Evolutionary conservation across 2,329 filamentous ascomycete species (phyloP).

Genomic region (Fusarium sp.): DNA sequence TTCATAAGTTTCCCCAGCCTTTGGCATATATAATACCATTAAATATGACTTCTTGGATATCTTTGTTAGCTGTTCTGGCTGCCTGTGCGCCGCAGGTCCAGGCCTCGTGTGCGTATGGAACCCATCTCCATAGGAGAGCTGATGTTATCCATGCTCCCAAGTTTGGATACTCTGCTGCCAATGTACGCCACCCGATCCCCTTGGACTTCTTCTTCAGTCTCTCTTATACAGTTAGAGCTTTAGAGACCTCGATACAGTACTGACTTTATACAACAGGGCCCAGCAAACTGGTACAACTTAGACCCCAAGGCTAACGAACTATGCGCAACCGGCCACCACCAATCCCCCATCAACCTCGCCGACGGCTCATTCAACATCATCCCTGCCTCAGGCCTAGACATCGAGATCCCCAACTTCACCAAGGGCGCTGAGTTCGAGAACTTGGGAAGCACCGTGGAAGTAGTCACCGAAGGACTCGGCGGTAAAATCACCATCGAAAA

Average conservation of each 20-base stretch:
- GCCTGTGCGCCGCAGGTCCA: slow-evolving; percentile 29
- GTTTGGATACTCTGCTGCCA: slow-evolving; percentile 50
- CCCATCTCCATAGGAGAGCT: slow-evolving; percentile 46
- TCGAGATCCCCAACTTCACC: slow-evolving; percentile 49
- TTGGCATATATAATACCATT: not conserved
- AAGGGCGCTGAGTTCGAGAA: slow-evolving; percentile 58
- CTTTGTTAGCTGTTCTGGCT: slow-evolving; percentile 20
- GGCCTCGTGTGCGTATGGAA: slow-evolving; percentile 53
- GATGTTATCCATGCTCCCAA: slow-evolving; percentile 47
- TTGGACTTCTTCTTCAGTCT: rapidly evolving
- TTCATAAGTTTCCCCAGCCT: not conserved
- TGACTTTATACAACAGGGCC: slow-evolving; percentile 48
- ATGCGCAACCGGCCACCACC: slow-evolving; percentile 59
- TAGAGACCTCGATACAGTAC: not conserved
- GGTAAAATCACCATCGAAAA: slow-evolving; percentile 55
- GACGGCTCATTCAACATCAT: slow-evolving; percentile 39
- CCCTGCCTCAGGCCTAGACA: slow-evolving; percentile 44
- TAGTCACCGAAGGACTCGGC: slow-evolving; percentile 51
- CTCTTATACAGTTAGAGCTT: rapidly evolving
- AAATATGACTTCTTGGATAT: slow-evolving; percentile 24
- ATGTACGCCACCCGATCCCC: slow-evolving; percentile 37
- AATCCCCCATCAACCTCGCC: slow-evolving; percentile 66
- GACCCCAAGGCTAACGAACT: slow-evolving; percentile 51
- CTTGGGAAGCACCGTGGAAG: slow-evolving; percentile 61
- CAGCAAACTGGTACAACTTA: slow-evolving; percentile 62